Evolutionary conservation across 225 moss, liverwort and hornwort species (phyloP).

Genomic region (Physcomitrium patens): DNA sequence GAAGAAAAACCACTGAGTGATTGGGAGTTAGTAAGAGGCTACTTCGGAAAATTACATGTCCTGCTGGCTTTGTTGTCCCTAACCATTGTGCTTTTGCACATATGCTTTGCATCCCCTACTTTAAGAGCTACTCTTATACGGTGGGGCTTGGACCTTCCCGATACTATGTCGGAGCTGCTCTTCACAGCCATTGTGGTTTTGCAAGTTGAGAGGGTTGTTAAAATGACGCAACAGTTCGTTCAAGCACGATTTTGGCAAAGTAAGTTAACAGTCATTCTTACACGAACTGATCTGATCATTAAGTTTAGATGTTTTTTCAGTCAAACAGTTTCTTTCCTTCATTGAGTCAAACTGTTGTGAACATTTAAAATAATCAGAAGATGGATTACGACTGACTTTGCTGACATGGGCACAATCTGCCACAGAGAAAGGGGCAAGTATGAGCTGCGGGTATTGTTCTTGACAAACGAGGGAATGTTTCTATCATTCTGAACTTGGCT

Average conservation of each 20-base stretch:
- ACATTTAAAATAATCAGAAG: too few species aligned
- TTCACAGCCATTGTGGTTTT: slow-evolving; percentile 66
- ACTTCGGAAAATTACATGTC: slow-evolving; percentile 90
- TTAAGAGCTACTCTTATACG: slow-evolving; percentile 51
- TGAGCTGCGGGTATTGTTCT: background rate
- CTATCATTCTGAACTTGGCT: background rate
- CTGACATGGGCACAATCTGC: too few species aligned
- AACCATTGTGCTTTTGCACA: slow-evolving; percentile 68
- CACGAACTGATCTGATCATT: too few species aligned
- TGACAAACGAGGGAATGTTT: background rate
- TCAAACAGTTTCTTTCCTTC: too few species aligned
- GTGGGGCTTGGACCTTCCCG: slow-evolving; percentile 82
- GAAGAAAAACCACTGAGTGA: slow-evolving; percentile 69
- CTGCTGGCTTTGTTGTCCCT: slow-evolving; percentile 67
- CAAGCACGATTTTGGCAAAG: slow-evolving; percentile 75
- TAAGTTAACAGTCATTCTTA: slow-evolving; percentile 23
- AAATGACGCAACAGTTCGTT: slow-evolving; percentile 82
- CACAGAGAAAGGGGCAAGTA: too few species aligned
- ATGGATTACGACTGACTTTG: too few species aligned
- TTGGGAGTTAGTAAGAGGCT: slow-evolving; percentile 76
- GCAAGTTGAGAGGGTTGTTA: slow-evolving; percentile 85
- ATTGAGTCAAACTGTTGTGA: too few species aligned
- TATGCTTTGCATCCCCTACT: slow-evolving; percentile 59
- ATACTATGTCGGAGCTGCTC: slow-evolving; percentile 73
- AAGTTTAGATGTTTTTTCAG: too few species aligned